phyloP scores from a whole-genome alignment of 805 yeast genomes.

The Starmerella asiatica region DNA sequence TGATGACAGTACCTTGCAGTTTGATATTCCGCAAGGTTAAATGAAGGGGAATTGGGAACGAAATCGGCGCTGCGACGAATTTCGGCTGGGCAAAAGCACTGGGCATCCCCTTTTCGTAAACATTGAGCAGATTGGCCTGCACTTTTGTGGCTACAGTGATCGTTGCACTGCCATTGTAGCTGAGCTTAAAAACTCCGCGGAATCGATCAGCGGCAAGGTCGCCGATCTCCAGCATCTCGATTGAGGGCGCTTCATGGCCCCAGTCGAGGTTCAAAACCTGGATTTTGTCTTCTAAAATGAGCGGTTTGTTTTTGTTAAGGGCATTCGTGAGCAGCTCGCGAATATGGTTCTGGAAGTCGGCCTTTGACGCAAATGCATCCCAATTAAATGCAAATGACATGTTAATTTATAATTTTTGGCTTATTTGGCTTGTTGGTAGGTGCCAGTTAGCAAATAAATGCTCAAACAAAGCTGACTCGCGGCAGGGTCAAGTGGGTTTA shows the following conservation, averaged over 20 bases:
- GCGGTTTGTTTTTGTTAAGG: slow-evolving; percentile 47
- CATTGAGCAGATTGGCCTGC: slow-evolving; percentile 71
- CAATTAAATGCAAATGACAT: slow-evolving; percentile 76
- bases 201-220: slow-evolving; percentile 64
- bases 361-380: slow-evolving; percentile 56
- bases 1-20: slow-evolving; percentile 67
- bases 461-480: too few relatives aligned
- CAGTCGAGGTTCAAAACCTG: slow-evolving; percentile 54
- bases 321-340: slow-evolving; percentile 56
- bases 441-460: too few relatives aligned
- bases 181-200: slow-evolving; percentile 68
- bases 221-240: slow-evolving; percentile 72
- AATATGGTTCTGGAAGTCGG: slow-evolving; percentile 43
- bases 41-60: slow-evolving; percentile 67
- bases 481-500: too few relatives aligned
- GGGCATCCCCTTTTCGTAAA: slow-evolving; percentile 34
- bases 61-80: slow-evolving; percentile 50
- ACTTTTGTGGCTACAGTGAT: slow-evolving; percentile 65
- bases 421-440: too few relatives aligned
- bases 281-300: slow-evolving; percentile 55
- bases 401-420: neutral
- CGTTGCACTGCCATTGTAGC: slow-evolving; percentile 62
- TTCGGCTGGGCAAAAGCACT: slow-evolving; percentile 50
- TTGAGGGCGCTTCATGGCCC: slow-evolving; percentile 59
- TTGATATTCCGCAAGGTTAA: slow-evolving; percentile 57